Base-by-base conservation (phyloP, 805 yeast species). In the Sugiyamaella floridensis region DNA sequence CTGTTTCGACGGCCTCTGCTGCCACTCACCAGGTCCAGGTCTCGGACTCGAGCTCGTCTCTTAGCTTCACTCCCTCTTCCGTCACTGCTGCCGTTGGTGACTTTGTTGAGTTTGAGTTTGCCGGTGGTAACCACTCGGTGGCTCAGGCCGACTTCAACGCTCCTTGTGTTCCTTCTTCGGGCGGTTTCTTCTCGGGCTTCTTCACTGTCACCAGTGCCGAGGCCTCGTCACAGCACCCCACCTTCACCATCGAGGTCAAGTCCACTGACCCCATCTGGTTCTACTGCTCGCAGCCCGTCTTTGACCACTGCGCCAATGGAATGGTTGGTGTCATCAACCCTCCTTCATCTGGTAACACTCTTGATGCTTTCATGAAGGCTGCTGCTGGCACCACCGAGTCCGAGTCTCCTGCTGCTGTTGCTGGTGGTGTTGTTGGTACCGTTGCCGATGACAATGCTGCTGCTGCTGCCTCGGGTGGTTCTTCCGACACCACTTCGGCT, bases 311-410 rank as follows among this genome's bases (percentile, higher is more conserved):
- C 50, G 62, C 55, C 49, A 26, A 43, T 40, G 63, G 62, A 14
- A 60, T 59, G 62, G 60, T 54, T 19, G 63, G 62, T 40, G 63
- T 53, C n/a, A 60, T 60, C 53, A 60, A 60, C 52, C 56, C 59
- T 40, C 55, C 55, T 6, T 32, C 52, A 4, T 44, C 50, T 1
- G 49, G 45, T 4, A 45, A 51, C 55, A 52, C 60, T 14, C 53
- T 59, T 15, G 46, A 18, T 7, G 52, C 45, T 10, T 59, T 44
- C 54, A 47, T 44, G 16, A 14, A 37, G 11, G 50, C 50, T n/a
- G 60, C 63, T 11, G 45, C 45, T 3, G 15, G 28, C 2, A 49
- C 49, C 19, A 12, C 59, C 6, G 26, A 11, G 5, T 56, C 54
- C 51, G 46, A 19, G 8, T 29, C 51, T 14, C 63, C 61, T 9